phyloP scores from a whole-genome alignment of 176 grass and related monocot species.

The Aegilops bicornis region DNA sequence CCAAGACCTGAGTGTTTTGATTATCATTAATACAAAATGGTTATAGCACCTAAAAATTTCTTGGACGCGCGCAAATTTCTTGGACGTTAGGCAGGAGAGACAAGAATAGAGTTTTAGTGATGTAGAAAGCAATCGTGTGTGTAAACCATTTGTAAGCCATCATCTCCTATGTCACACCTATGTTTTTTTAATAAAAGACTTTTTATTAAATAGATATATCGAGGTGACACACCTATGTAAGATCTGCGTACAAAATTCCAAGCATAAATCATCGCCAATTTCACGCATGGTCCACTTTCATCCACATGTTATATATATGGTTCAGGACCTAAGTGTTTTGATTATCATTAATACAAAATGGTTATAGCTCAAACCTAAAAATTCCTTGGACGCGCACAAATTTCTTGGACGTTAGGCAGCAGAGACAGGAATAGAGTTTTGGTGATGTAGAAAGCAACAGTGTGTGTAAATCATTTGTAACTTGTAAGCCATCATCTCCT shows the following conservation, averaged over 20 bases:
- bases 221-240: neutral
- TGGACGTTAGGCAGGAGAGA: neutral
- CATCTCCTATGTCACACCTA: neutral
- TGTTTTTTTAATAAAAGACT: too few species aligned
- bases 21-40: neutral
- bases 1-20: neutral
- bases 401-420: too few species aligned
- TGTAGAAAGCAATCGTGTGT: neutral
- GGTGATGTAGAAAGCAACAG: too few species aligned
- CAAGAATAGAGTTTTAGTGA: neutral
- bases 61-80: too few species aligned
- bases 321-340: neutral
- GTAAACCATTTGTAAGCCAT: constrained; percentile 21
- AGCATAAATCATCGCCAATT: neutral
- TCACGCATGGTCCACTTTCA: neutral
- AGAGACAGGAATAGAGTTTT: too few species aligned
- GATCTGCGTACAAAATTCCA: neutral
- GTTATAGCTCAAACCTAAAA: neutral
- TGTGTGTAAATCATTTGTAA: too few species aligned
- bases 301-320: neutral
- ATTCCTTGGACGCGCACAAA: too few species aligned
- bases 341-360: neutral
- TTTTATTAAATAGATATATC: too few species aligned
- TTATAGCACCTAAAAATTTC: neutral
- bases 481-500: too few species aligned